Conservation (phyloP, 768 basidiomycete species). For the Mycena capillaripes region DNA sequence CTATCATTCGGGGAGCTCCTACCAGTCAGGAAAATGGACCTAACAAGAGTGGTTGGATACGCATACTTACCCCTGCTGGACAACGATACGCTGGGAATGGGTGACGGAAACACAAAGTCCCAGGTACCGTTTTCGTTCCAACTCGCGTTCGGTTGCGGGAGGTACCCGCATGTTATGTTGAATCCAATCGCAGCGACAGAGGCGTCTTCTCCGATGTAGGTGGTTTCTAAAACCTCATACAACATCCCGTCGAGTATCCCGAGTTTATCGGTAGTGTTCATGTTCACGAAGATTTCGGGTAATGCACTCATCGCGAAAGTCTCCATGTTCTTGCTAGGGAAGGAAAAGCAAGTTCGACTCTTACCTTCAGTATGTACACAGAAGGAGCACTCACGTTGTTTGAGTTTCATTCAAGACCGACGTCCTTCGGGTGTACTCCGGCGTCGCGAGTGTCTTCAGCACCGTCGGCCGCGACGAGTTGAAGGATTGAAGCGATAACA, state of each 20-base stretch:
- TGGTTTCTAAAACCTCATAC: not conserved
- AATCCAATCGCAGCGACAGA: slow-evolving; percentile 4
- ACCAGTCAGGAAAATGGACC: not conserved
- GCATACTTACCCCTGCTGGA: not conserved
- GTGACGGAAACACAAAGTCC: not conserved
- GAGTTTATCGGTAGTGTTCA: not conserved
- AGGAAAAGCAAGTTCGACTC: too few relatives aligned
- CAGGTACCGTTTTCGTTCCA: not conserved
- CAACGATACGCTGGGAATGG: not conserved
- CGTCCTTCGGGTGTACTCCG: not conserved
- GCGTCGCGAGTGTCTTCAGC: not conserved
- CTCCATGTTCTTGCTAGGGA: too few relatives aligned
- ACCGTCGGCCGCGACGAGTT: not conserved
- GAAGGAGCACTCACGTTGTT: too few relatives aligned
- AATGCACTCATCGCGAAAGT: not conserved
- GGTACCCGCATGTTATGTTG: slow-evolving; percentile 7
- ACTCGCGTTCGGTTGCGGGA: not conserved
- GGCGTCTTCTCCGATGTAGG: not conserved
- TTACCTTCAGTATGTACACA: too few relatives aligned
- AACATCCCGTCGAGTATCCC: not conserved
- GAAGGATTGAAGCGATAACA: slow-evolving; percentile 6
- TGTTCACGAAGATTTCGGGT: not conserved
- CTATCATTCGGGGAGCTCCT: not conserved
- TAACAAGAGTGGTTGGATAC: not conserved
- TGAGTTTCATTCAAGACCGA: too few relatives aligned